phyloP scores from a whole-genome alignment of 2,329 filamentous ascomycete genomes.

The Monosporascus sp. region DNA sequence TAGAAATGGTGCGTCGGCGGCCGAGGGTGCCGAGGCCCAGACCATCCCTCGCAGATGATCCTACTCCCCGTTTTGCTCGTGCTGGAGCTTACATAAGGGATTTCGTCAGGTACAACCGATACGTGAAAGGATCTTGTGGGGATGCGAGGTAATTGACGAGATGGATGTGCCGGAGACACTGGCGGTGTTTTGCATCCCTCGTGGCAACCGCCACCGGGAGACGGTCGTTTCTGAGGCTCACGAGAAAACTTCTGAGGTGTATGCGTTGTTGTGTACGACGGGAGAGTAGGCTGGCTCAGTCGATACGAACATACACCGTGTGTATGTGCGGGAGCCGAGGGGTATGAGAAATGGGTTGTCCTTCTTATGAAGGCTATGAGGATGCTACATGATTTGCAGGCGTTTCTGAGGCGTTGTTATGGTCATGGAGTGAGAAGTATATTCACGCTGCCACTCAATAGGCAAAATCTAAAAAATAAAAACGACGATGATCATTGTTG shows the following conservation, averaged over 20 bases:
- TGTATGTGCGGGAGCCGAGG: neutral
- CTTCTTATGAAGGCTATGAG: neutral
- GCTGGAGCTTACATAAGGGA: neutral
- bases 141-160: neutral
- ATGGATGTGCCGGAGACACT: neutral
- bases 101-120: too few species aligned
- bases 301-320: too few species aligned
- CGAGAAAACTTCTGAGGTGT: too few species aligned
- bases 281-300: too few species aligned
- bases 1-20: constrained; percentile 15
- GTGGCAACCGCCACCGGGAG: neutral
- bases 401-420: neutral
- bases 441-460: neutral
- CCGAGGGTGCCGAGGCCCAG: constrained; percentile 25
- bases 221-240: neutral
- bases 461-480: neutral
- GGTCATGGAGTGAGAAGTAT: neutral
- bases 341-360: neutral
- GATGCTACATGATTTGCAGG: neutral
- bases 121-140: neutral
- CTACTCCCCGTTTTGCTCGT: neutral
- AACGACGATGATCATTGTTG: too few species aligned
- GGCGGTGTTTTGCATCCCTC: too few species aligned
- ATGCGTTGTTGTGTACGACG: too few species aligned
- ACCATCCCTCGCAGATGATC: constrained; percentile 56